A percentile compares a stretch with the other conserved stretches of the same genome.
phyloP scores from a whole-genome alignment of 2,329 filamentous ascomycete genomes.

The Berkeleyomyces rouxiae region DNA sequence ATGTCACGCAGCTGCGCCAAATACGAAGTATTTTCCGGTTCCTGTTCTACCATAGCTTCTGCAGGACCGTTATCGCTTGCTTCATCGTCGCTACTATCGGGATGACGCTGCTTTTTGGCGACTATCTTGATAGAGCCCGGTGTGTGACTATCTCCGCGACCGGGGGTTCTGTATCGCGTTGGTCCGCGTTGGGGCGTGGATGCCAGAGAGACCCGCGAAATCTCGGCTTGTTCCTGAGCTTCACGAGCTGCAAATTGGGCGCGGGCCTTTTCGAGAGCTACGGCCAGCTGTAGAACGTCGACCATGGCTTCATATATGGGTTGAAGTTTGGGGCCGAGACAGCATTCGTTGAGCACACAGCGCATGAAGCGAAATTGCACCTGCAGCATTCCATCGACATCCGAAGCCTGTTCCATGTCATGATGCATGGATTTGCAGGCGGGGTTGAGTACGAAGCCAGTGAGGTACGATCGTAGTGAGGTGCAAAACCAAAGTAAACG shows the following conservation, averaged over 20 bases:
- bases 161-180: neutral
- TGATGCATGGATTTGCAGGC: constrained; percentile 38
- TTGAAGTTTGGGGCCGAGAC: constrained; percentile 50
- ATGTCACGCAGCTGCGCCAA: constrained; percentile 37
- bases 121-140: neutral
- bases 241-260: constrained; percentile 23
- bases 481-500: constrained; percentile 65
- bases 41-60: constrained; percentile 23
- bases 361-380: constrained; percentile 49
- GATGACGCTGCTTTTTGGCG: constrained; percentile 10
- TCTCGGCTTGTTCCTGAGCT: constrained; percentile 24
- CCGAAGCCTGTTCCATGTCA: constrained; percentile 42
- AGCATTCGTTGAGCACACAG: constrained; percentile 47
- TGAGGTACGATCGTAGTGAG: constrained; percentile 58
- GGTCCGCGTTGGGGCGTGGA: constrained; percentile 20
- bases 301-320: constrained; percentile 58
- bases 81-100: constrained; percentile 15
- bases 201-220: constrained; percentile 24
- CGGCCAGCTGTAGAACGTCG: constrained; percentile 58
- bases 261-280: constrained; percentile 49
- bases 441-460: constrained; percentile 51
- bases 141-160: constrained; percentile 1
- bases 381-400: constrained; percentile 66
- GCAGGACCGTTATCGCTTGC: constrained; percentile 18
- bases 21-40: constrained; percentile 27